Evolutionary conservation across 2,329 filamentous ascomycete genomes (phyloP), one percentile per base, ranked within the genome.

Genomic region (Sclerotinia glacialis): DNA sequence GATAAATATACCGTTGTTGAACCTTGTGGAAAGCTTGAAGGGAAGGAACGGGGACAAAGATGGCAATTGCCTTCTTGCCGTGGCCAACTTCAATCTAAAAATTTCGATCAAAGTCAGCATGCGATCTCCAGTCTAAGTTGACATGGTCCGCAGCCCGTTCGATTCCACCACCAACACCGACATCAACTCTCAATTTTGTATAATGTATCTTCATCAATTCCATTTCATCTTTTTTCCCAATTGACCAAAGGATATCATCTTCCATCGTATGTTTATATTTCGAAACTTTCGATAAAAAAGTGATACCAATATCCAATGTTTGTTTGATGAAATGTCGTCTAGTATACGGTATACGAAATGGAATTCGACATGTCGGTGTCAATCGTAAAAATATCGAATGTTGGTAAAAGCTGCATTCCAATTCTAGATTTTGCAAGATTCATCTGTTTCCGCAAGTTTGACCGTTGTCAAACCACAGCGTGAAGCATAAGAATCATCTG

Each of bases 41-140:
- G 83, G 96, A 92, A 84, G 95, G 95, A 82, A 99, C 95, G 82
- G 95, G 95, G 88, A 99, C 95, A 91, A 99, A 99, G 91, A 99
- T 96, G 88, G 97, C 94, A 86, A 99, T 95, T 81, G 95, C 95
- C 91, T 98, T 99, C 89, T 97, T 97, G 89, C 95, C 95, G 87
- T 98, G 93, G 87, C 95, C 95, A 85, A 98, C 94, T 88, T 99
- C 95, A 87, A 99, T 95, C 95, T 99, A 84, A 21, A 78, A 86
- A 40, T 14, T 85, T 68, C 56, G 85, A 87, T 82, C 75, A 83
- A 76, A 88, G 85, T 89, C 86, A 89, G 87, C 87, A 86, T 87
- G 86, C 87, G 86, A 89, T 85, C 86, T 89, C 86, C 86, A 87
- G 84, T 69, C 46, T 70, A 64, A 66, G 47, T 40, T 40, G 67